Evolutionary conservation across 352 stramenopile genomes (phyloP), one percentile per base, ranked within the genome.

Genomic region (Phytophthora meadii): DNA sequence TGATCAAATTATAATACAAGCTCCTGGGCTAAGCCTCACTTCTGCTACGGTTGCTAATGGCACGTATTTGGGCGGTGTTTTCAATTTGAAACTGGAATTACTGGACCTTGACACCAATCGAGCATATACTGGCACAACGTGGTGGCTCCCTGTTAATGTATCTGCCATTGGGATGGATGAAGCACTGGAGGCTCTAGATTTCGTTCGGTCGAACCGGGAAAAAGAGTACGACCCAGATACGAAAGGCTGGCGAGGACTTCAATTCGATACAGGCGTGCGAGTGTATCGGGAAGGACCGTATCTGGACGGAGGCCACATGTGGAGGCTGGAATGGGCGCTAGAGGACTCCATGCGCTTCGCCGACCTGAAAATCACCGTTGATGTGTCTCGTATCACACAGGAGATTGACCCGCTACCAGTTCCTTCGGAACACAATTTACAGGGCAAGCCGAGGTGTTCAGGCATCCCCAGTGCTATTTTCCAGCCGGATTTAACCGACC

Each of bases 221-320:
- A 79, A 68, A 0, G 85, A 94, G 46, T 92, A 80, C 37, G 60
- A 88, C 28, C 73, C 76, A 0, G 77, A 88, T 56, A 89, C 81
- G 5, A 59, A 69, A n/a, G 24, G 78, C 0, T 80, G 76, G 60
- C 77, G 81, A 3, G 83, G 79, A 0, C 74, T 83, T 22, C 73
- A 79, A 55, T 90, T 92, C 37, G 83, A 92, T 45, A 92, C 90
- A 49, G 85, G 85, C 11, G 85, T 94, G 9, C 83, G 83, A 3
- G 83, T 94, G 9, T 79, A 75, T 37, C 83, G 85, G 7, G 77
- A 89, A 19, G 85, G 85, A 0, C 85, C 85, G 7, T 87, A 79
- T 51, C 58, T 90, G 1, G 86, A 94, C 39, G 86, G 86, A 15
- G 86, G 86, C 1, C 77, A 94, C 53, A 89, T 65, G 1, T 94